phyloP scores from a whole-genome alignment of 2,329 filamentous ascomycete genomes.

The Cladosporium sp. region DNA sequence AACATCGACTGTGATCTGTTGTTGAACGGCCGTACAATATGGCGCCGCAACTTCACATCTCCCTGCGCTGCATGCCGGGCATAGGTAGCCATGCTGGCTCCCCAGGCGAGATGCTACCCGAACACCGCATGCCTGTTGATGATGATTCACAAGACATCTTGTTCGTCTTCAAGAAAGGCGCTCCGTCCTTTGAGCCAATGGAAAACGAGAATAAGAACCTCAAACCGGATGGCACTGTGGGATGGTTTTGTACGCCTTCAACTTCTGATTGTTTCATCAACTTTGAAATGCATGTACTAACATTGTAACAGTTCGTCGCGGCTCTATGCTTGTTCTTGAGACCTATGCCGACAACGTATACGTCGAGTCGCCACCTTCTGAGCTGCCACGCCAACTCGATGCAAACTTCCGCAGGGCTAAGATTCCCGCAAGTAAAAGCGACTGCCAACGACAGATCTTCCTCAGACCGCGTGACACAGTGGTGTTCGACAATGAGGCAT shows the following conservation, averaged over 20 bases:
- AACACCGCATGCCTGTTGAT: not conserved
- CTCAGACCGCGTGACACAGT: constrained; percentile 5
- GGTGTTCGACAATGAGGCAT: not conserved
- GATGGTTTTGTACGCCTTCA: not conserved
- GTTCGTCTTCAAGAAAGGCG: not conserved
- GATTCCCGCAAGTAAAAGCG: too few relatives aligned
- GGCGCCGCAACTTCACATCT: not conserved
- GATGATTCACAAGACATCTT: not conserved
- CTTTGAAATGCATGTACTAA: not conserved
- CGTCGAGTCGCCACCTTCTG: not conserved
- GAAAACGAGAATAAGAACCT: not conserved
- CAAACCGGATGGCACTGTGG: not conserved
- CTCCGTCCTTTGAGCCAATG: not conserved
- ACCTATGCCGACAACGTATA: not conserved
- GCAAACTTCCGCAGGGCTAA: not conserved
- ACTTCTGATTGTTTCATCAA: too few relatives aligned
- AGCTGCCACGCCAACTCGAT: not conserved
- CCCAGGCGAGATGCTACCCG: not conserved
- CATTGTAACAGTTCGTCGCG: not conserved
- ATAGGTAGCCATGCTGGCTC: not conserved
- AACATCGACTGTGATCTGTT: not conserved
- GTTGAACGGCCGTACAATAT: not conserved
- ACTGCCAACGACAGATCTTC: not conserved
- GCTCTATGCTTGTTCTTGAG: not conserved
- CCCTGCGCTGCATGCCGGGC: not conserved